Conservation (phyloP, 805 yeast genomes). For the Priceomyces medius region DNA sequence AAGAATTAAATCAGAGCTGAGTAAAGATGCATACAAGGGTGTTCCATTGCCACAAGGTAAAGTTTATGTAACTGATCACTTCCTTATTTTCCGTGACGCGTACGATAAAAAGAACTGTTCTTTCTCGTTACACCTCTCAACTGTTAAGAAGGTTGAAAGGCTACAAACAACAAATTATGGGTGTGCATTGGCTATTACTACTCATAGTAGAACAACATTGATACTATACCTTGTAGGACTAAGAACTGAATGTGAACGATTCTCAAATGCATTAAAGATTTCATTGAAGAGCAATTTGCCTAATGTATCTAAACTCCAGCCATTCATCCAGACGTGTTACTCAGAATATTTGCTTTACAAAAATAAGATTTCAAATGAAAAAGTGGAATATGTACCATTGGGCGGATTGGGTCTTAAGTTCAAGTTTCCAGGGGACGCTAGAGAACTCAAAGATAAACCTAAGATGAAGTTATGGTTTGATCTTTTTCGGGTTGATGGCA, state of each 20-base stretch:
- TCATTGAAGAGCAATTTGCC: constrained; percentile 62
- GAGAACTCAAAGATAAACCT: constrained; percentile 71
- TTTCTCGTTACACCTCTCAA: constrained; percentile 69
- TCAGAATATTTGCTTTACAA: constrained; percentile 79
- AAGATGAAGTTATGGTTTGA: constrained; percentile 95
- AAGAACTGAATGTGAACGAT: constrained; percentile 74
- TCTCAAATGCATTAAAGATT: constrained; percentile 66
- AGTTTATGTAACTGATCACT: constrained; percentile 72
- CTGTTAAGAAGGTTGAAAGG: constrained; percentile 82
- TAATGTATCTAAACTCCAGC: constrained; percentile 58
- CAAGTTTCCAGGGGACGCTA: constrained; percentile 88
- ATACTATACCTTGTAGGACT: constrained; percentile 76
- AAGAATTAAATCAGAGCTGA: constrained; percentile 24
- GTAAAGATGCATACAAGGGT: constrained; percentile 20
- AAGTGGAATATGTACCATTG: constrained; percentile 54
- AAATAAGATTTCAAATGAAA: constrained; percentile 46
- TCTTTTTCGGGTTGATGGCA: constrained; percentile 77
- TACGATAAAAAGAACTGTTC: constrained; percentile 68
- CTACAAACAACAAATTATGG: constrained; percentile 73
- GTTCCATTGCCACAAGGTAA: constrained; percentile 52
- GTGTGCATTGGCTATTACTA: constrained; percentile 70
- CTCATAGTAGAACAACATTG: constrained; percentile 63
- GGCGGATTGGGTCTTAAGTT: constrained; percentile 87
- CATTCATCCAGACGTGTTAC: constrained; percentile 69
- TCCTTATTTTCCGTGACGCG: constrained; percentile 68